These are phyloP conservation scores for Hericium rajendrae DNA, from an alignment of 768 basidiomycete genomes.

Conservation along the genomic window DNA sequence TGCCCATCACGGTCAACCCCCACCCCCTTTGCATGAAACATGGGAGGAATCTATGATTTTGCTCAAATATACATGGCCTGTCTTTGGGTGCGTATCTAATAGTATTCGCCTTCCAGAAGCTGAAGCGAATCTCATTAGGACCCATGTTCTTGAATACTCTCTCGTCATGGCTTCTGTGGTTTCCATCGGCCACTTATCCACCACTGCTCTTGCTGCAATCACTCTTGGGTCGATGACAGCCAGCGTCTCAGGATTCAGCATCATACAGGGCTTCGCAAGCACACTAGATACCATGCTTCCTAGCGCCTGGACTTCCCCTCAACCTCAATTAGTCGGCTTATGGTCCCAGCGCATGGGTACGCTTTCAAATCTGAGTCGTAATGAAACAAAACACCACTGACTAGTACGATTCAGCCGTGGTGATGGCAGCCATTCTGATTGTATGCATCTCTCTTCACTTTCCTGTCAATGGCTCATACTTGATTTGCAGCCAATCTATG, in stretches of 20 bases:
- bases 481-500: conserved; percentile 36
- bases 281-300: conserved; percentile 92
- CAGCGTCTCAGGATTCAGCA: conserved; percentile 60
- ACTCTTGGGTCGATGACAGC: conserved; percentile 41
- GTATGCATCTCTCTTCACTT: conserved; percentile 31
- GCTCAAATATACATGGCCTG: conserved; percentile 55
- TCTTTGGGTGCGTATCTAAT: conserved; percentile 48
- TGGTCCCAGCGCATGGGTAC: conserved; percentile 85
- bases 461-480: background rate
- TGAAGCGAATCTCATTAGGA: conserved; percentile 29
- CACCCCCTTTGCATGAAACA: background rate
- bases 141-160: conserved; percentile 78
- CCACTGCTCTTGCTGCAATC: conserved; percentile 73
- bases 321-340: conserved; percentile 77
- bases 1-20: background rate
- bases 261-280: conserved; percentile 74
- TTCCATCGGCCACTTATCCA: conserved; percentile 86
- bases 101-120: background rate
- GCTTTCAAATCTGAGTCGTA: conserved; percentile 17
- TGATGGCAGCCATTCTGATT: conserved; percentile 46
- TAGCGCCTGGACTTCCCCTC: conserved; percentile 85
- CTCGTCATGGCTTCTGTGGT: conserved; percentile 78
- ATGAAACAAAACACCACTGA: background rate
- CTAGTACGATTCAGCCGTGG: conserved; percentile 37
- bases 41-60: conserved; percentile 55